These are phyloP conservation scores for Chloris gayana DNA, from an alignment of 176 grass and related monocot genomes.

Conservation along the genomic window DNA sequence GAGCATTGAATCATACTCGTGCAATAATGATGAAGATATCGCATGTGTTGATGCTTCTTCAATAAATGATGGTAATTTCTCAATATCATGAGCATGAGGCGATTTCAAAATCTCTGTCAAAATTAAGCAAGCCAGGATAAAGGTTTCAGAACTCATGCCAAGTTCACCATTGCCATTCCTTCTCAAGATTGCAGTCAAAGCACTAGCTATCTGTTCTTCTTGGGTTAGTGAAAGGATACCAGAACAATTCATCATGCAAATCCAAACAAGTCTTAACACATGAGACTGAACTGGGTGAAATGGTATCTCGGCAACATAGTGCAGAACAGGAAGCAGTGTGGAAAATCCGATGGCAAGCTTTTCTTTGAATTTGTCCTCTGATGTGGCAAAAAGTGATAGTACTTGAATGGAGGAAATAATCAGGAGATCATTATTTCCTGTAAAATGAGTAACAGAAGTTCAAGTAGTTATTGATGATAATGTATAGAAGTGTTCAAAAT, in stretches of 20 bases:
- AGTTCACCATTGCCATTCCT: constrained; percentile 57
- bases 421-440: constrained; percentile 85
- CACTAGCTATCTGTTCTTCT: constrained; percentile 68
- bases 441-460: constrained; percentile 41
- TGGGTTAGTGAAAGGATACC: constrained; percentile 77
- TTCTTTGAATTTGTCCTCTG: constrained; percentile 77
- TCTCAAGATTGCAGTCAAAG: constrained; percentile 71
- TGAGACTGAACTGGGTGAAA: constrained; percentile 84
- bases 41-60: constrained; percentile 78
- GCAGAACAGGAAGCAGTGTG: constrained; percentile 76
- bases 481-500: constrained; percentile 8
- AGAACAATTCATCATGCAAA: constrained; percentile 60
- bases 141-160: constrained; percentile 66
- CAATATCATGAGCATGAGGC: constrained; percentile 57
- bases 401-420: constrained; percentile 74
- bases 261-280: constrained; percentile 68
- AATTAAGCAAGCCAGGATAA: constrained; percentile 67
- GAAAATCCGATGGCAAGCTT: constrained; percentile 79
- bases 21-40: constrained; percentile 55
- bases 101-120: constrained; percentile 80
- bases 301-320: constrained; percentile 87
- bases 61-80: constrained; percentile 62
- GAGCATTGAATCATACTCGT: constrained; percentile 40
- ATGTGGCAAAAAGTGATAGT: constrained; percentile 65
- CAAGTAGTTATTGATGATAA: constrained; percentile 31